Percentiles rank a stretch among this genome's conserved stretches.
Evolutionary conservation across 352 stramenopile genomes (phyloP).

Genomic region (Globisporangium cylindrosporum): DNA sequence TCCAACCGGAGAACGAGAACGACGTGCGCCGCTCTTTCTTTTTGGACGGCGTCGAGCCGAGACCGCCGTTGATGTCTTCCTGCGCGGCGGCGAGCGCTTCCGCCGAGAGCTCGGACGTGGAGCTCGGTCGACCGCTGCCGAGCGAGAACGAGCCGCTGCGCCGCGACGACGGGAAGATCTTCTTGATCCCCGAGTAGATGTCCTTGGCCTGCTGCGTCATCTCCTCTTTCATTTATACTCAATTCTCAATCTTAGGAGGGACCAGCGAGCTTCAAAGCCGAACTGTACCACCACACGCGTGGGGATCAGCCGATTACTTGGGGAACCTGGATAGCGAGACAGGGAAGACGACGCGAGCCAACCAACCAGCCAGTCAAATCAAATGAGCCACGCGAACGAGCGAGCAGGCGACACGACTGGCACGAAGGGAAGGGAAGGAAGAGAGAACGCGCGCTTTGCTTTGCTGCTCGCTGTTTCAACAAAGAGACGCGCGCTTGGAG

Average conservation of each 20-base stretch:
- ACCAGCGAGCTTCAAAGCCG: neutral
- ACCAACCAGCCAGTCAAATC: neutral
- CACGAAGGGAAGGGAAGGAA: neutral
- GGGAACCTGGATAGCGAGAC: neutral
- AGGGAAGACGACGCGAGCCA: neutral
- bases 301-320: neutral
- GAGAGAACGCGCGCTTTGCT: constrained; percentile 1
- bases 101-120: constrained; percentile 26
- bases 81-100: constrained; percentile 31
- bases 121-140: constrained; percentile 21
- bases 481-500: neutral
- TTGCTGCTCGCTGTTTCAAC: neutral
- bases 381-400: neutral
- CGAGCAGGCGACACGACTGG: neutral
- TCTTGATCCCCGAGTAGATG: constrained; percentile 78
- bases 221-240: constrained; percentile 16
- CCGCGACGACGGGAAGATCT: constrained; percentile 57
- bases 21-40: constrained; percentile 51
- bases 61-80: constrained; percentile 14
- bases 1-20: constrained; percentile 50
- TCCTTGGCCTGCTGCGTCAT: constrained; percentile 80
- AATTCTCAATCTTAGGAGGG: neutral
- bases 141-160: constrained; percentile 55
- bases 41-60: constrained; percentile 13
- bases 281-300: neutral